Conservation (phyloP, 495 filamentous ascomycete genomes). For the Hypoxylon lenormandii region DNA sequence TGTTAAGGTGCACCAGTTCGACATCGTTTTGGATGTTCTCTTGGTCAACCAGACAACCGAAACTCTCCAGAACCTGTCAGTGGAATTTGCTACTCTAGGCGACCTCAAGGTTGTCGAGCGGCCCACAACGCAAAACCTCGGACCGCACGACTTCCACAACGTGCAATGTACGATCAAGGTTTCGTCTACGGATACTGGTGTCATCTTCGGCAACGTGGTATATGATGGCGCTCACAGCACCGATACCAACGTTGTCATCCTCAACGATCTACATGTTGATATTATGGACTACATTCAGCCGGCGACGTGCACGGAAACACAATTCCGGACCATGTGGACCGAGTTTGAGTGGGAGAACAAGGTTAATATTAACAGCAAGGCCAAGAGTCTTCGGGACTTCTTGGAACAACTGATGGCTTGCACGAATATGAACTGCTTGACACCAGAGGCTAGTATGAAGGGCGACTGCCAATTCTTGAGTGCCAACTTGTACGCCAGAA, state of each 20-base stretch:
- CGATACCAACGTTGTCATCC: conserved; percentile 96
- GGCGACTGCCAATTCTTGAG: conserved; percentile 98
- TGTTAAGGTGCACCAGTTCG: conserved; percentile 98
- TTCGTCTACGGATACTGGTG: conserved; percentile 96
- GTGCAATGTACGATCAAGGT: conserved; percentile 99
- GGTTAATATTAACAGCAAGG: conserved; percentile 99
- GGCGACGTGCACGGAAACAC: conserved; percentile 93
- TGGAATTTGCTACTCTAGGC: conserved; percentile 97
- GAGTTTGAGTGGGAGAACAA: conserved; percentile 99
- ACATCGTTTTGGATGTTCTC: conserved; percentile 96
- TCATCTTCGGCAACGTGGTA: conserved; percentile 99
- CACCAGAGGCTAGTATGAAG: conserved; percentile 93
- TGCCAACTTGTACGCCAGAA: conserved; percentile 96
- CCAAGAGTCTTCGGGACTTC: conserved; percentile 91
- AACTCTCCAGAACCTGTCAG: conserved; percentile 94
- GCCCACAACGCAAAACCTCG: conserved; percentile 94
- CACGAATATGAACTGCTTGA: conserved; percentile 98
- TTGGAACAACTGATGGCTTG: conserved; percentile 93
- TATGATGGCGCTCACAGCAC: conserved; percentile 96
- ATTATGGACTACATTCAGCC: conserved; percentile 99
- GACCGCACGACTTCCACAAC: conserved; percentile 94
- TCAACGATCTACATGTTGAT: conserved; percentile 98
- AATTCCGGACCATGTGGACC: conserved; percentile 99
- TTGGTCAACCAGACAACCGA: conserved; percentile 98
- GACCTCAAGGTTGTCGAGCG: conserved; percentile 98